Evolutionary conservation across 805 yeast genomes (phyloP).

Genomic region (Ogataea angusta): DNA sequence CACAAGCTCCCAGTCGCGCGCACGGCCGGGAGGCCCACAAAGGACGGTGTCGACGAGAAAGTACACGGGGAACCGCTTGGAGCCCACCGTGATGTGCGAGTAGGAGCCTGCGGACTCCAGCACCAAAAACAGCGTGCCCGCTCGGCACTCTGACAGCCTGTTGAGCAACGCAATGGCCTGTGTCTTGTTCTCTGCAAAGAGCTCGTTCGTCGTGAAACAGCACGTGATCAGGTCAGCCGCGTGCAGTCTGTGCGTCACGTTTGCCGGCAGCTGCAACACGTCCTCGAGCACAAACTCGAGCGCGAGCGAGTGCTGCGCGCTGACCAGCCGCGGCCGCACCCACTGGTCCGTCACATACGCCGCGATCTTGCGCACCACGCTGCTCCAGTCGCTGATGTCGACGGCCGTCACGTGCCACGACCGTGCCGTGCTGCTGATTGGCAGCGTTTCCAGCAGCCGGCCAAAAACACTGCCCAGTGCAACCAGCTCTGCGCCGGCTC

Average conservation of each 20-base stretch:
- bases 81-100: conserved; percentile 74
- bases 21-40: conserved; percentile 44
- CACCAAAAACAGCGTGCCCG: conserved; percentile 61
- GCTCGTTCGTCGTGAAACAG: conserved; percentile 83
- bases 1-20: conserved; percentile 65
- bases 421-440: conserved; percentile 4
- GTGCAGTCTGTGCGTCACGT: conserved; percentile 19
- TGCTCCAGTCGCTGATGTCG: conserved; percentile 79
- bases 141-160: conserved; percentile 46
- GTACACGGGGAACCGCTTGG: conserved; percentile 77
- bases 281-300: conserved; percentile 36
- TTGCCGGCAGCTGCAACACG: conserved; percentile 32
- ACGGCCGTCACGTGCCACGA: conserved; percentile 47
- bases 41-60: conserved; percentile 73
- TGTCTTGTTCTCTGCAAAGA: conserved; percentile 65
- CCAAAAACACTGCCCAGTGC: conserved; percentile 60
- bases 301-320: conserved; percentile 23
- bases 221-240: conserved; percentile 57
- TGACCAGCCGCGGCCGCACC: conserved; percentile 40
- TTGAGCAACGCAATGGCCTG: conserved; percentile 56
- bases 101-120: conserved; percentile 90
- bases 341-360: conserved; percentile 47
- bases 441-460: conserved; percentile 21
- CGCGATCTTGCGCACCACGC: conserved; percentile 45
- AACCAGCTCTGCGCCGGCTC: conserved; percentile 82